Conservation (phyloP, 139 green algal genomes). For the Micromonas pusilla region DNA sequence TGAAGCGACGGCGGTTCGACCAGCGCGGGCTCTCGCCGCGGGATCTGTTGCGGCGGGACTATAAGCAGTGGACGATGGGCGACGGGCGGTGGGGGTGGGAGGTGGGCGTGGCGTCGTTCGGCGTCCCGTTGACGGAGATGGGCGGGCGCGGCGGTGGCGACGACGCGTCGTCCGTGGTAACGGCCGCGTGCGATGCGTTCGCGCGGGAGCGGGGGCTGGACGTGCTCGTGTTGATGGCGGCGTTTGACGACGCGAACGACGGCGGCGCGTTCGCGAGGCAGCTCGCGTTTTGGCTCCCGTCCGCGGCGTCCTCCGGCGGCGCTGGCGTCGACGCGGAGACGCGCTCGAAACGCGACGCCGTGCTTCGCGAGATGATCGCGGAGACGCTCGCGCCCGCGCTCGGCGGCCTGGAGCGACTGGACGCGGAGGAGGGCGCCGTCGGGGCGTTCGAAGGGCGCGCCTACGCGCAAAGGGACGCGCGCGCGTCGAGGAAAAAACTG, state of each 20-base stretch:
- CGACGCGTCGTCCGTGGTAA: too few species aligned
- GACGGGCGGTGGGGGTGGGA: background rate
- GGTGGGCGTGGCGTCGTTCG: constrained; percentile 11
- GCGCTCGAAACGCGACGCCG: background rate
- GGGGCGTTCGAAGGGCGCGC: background rate
- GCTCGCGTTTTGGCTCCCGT: background rate
- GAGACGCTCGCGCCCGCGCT: background rate
- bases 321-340: too few species aligned
- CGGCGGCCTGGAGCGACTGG: background rate
- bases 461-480: background rate
- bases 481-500: background rate
- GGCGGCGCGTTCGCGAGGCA: background rate
- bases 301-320: too few species aligned
- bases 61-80: constrained; percentile 11
- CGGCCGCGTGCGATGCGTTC: background rate
- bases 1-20: background rate
- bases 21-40: background rate
- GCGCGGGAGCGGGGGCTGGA: background rate
- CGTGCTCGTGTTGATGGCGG: background rate
- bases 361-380: background rate
- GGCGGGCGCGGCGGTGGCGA: background rate
- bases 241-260: background rate
- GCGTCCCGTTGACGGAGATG: background rate
- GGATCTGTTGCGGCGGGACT: constrained; percentile 10
- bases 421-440: background rate